Evolutionary conservation across 495 filamentous ascomycete species (phyloP), one percentile per base, ranked within the genome.

Genomic region (Hyphodiscus hymeniophilus): DNA sequence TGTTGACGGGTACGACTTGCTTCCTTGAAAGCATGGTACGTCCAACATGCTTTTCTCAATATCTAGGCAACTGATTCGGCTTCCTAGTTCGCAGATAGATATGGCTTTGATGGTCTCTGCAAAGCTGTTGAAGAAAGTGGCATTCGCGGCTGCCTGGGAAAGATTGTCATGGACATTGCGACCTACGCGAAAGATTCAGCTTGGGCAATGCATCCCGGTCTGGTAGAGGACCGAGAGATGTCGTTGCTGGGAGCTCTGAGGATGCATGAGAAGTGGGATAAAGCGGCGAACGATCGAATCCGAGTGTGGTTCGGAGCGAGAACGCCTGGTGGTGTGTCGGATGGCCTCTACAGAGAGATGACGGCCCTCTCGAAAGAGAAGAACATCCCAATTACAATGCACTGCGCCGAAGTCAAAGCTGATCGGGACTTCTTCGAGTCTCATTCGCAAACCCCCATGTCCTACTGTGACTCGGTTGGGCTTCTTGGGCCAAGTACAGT

Each of bases 221-320:
- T 74, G 0, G 62, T 72, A 2, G 70, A 74, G 36, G 48, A 71
- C 24, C 16, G 47, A n/a, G 66, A 71, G 45, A 70, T 58, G n/a
- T 72, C 67, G 0, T 60, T 74, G 1, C 35, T 62, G 7, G 70
- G 69, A 0, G 66, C 66, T 2, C 15, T 74, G 15, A 58, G 60
- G 17, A 70, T 69, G 67, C 66, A 64, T 59, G 64, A 71, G 60
- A 71, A 67, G 36, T 74, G 70, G 70, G 67, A 72, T 54, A 50
- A 55, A n/a, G 42, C 24, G 26, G 53, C 51, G 26, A 59, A 72
- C 49, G 69, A 68, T 43, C 59, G 72, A 3, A 71, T 75, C 31
- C 60, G 66, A 1, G 69, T 75, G 6, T 75, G 72, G 72, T 72
- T 73, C 55, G 70, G 70, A 13, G 71, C 71, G 0, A 60, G 68